phyloP scores from a whole-genome alignment of 2,329 filamentous ascomycete species.

The Ceratocystiopsis minuta region DNA sequence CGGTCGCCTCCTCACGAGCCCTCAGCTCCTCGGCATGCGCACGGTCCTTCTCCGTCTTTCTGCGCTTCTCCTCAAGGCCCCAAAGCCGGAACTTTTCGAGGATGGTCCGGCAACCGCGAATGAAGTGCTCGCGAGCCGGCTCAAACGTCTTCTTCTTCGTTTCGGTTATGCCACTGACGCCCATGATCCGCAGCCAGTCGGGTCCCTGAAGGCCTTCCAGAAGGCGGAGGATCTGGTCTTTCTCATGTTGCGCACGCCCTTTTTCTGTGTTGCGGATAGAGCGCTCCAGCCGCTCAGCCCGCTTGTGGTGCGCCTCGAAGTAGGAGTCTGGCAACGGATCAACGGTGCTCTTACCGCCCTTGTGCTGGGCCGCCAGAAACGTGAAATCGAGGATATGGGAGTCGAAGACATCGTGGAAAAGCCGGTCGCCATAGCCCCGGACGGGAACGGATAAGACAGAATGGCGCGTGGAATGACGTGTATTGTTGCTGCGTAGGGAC shows the following conservation, averaged over 20 bases:
- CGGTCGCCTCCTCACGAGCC: slow-evolving; percentile 11
- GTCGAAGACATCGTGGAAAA: slow-evolving; percentile 39
- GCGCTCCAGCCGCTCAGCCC: slow-evolving; percentile 41
- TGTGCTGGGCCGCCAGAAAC: slow-evolving; percentile 30
- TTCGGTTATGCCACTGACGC: slow-evolving; percentile 71
- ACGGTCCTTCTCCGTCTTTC: slow-evolving; percentile 59
- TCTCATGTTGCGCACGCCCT: slow-evolving; percentile 47
- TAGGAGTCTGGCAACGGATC: slow-evolving; percentile 39
- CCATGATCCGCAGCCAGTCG: slow-evolving; percentile 87
- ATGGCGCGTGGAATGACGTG: too few relatives aligned
- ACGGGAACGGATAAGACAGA: slow-evolving; percentile 18
- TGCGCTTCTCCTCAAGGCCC: slow-evolving; percentile 76
- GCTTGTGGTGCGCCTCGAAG: slow-evolving; percentile 36
- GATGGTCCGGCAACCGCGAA: slow-evolving; percentile 63
- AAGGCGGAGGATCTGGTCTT: slow-evolving; percentile 43
- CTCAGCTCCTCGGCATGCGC: slow-evolving; percentile 31
- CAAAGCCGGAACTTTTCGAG: slow-evolving; percentile 76
- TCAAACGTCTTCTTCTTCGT: slow-evolving; percentile 75
- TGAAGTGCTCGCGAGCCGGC: slow-evolving; percentile 68
- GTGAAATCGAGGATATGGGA: slow-evolving; percentile 37
- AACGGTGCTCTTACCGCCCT: slow-evolving; percentile 21
- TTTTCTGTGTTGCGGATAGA: slow-evolving; percentile 47
- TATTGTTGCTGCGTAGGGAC: too few relatives aligned
- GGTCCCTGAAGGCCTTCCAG: slow-evolving; percentile 74
- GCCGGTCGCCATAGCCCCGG: slow-evolving; percentile 34